These are phyloP conservation scores for Botryotinia convoluta DNA, from an alignment of 2,329 filamentous ascomycete species.

Conservation along the genomic window DNA sequence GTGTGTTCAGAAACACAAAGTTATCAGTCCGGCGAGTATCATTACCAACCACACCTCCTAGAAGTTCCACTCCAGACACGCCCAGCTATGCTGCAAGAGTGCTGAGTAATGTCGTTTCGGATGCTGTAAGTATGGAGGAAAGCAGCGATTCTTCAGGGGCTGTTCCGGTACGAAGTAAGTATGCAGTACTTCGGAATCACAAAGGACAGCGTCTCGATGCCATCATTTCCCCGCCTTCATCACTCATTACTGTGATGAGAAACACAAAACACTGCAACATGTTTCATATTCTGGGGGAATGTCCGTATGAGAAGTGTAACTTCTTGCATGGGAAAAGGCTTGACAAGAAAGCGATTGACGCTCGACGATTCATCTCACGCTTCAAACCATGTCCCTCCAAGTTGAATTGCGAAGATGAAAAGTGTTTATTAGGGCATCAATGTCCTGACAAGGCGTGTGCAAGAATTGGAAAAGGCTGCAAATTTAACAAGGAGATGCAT, in stretches of 20 bases:
- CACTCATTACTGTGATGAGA: slow-evolving; percentile 19
- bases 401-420: slow-evolving; percentile 21
- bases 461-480: slow-evolving; percentile 20
- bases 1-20: slow-evolving; percentile 33
- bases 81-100: slow-evolving; percentile 18
- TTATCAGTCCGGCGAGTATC: slow-evolving; percentile 23
- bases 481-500: slow-evolving; percentile 23
- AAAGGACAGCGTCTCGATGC: slow-evolving; percentile 24
- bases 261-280: not conserved
- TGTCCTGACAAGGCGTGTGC: slow-evolving; percentile 22
- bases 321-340: slow-evolving; percentile 22
- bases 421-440: slow-evolving; percentile 22
- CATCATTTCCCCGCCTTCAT: slow-evolving; percentile 16
- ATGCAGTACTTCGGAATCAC: slow-evolving; percentile 11
- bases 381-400: slow-evolving; percentile 21
- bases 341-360: slow-evolving; percentile 22
- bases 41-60: slow-evolving; percentile 16
- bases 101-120: not conserved
- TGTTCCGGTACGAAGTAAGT: not conserved
- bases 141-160: not conserved
- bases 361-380: slow-evolving; percentile 22
- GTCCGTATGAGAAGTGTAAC: slow-evolving; percentile 8
- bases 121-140: slow-evolving; percentile 1
- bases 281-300: slow-evolving; percentile 5
- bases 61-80: slow-evolving; percentile 13